Conservation (phyloP, 805 yeast species). For the Pichia thaimueangensis region DNA sequence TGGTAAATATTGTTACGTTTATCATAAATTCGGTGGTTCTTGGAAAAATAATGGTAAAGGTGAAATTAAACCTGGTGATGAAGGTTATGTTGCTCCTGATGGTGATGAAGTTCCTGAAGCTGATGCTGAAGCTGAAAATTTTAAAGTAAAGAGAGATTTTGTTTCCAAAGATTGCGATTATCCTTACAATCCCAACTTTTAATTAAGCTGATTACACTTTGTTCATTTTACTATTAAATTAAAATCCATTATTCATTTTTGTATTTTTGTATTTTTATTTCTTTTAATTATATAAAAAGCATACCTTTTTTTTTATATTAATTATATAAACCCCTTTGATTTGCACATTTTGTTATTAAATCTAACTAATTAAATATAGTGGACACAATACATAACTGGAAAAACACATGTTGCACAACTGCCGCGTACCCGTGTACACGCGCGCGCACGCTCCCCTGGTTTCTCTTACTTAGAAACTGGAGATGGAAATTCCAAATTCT, state of each 20-base stretch:
- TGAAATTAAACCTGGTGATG: conserved; percentile 30
- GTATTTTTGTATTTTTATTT: no score
- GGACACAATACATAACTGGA: no score
- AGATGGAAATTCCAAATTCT: no score
- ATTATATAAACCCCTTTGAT: no score
- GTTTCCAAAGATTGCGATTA: neutral
- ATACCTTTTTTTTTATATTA: no score
- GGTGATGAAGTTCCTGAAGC: conserved; percentile 20
- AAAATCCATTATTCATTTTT: neutral
- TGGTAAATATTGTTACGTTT: conserved; percentile 31
- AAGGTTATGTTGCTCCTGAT: no score
- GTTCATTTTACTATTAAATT: neutral
- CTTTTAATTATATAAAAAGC: no score
- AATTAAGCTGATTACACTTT: neutral
- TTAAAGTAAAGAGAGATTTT: neutral
- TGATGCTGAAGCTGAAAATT: conserved; percentile 15
- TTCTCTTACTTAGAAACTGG: neutral
- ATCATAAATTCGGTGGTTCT: conserved; percentile 33
- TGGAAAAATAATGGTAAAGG: conserved; percentile 33
- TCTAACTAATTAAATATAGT: no score
- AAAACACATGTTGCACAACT: no score
- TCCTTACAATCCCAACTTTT: neutral
- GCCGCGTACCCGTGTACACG: neutral
- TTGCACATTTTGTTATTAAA: no score
- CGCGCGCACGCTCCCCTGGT: neutral